Evolutionary conservation across 228 moss, liverwort and hornwort species (phyloP).

Genomic region (Sphagnum fallax): DNA sequence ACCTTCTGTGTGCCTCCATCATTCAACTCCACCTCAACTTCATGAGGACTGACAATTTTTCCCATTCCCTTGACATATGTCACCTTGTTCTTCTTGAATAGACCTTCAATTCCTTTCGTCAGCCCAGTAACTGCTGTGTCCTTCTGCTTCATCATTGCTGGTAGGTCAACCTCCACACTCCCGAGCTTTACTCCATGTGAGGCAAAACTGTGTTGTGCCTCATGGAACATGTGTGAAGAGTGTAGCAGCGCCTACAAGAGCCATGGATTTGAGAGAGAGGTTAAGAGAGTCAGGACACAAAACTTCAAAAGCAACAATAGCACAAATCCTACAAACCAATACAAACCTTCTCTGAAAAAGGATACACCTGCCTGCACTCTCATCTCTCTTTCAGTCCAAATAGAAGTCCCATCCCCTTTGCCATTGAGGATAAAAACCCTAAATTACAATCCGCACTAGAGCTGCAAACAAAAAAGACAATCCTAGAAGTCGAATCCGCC

Average conservation of each 20-base stretch:
- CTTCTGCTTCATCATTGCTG: constrained; percentile 9
- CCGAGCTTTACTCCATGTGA: constrained; percentile 27
- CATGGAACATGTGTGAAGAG: constrained; percentile 44
- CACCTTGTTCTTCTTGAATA: constrained; percentile 20
- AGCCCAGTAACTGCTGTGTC: constrained; percentile 6
- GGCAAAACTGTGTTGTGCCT: constrained; percentile 39
- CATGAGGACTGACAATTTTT: constrained; percentile 27
- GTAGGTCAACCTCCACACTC: constrained; percentile 5
- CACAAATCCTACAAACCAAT: too few relatives aligned
- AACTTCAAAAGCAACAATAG: too few relatives aligned
- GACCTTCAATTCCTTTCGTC: constrained; percentile 10
- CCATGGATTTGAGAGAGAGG: too few relatives aligned
- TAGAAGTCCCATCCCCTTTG: too few relatives aligned
- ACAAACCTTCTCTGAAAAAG: too few relatives aligned
- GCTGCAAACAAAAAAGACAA: too few relatives aligned
- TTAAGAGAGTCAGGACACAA: too few relatives aligned
- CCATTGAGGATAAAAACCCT: too few relatives aligned
- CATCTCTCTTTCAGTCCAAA: too few relatives aligned
- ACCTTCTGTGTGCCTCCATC: constrained; percentile 34
- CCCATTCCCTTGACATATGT: constrained; percentile 42
- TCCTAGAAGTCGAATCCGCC: too few relatives aligned
- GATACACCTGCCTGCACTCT: too few relatives aligned
- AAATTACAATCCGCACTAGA: too few relatives aligned
- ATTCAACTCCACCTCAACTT: constrained; percentile 35
- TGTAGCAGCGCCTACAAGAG: constrained; percentile 34